Percentiles rank a stretch among this genome's conserved stretches.
These are phyloP conservation scores for Trichoderma guizhouense DNA, from an alignment of 2,329 filamentous ascomycete species.

Conservation along the genomic window DNA sequence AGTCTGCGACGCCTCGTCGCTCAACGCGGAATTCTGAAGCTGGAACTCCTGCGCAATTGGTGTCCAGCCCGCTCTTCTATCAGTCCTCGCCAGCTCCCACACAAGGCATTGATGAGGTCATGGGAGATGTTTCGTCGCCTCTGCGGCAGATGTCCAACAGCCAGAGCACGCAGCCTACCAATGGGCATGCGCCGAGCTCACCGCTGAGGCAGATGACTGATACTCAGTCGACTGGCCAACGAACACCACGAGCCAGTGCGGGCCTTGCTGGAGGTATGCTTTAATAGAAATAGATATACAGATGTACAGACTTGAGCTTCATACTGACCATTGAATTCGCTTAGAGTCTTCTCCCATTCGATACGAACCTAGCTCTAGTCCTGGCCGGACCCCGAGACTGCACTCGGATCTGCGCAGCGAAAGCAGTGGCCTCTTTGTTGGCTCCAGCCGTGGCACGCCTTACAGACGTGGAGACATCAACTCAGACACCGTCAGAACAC, in stretches of 20 bases:
- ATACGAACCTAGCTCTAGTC: constrained; percentile 88
- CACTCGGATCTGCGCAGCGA: constrained; percentile 75
- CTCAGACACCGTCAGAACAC: constrained; percentile 66
- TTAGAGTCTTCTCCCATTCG: constrained; percentile 88
- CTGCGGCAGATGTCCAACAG: constrained; percentile 55
- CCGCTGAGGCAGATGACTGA: constrained; percentile 58
- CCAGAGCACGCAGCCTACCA: constrained; percentile 44
- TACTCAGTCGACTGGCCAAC: constrained; percentile 55
- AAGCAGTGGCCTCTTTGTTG: constrained; percentile 82
- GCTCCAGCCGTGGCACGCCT: constrained; percentile 55
- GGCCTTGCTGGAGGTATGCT: constrained; percentile 61
- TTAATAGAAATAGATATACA: background rate
- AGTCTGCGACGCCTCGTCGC: constrained; percentile 44
- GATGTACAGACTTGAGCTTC: background rate
- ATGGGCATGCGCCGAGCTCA: constrained; percentile 50
- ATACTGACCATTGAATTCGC: background rate
- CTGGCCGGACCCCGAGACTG: constrained; percentile 59
- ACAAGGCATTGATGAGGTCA: constrained; percentile 29
- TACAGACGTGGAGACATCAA: constrained; percentile 78
- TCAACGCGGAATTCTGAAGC: constrained; percentile 39
- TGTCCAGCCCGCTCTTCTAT: constrained; percentile 81
- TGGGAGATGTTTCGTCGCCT: constrained; percentile 49
- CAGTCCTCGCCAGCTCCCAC: constrained; percentile 46
- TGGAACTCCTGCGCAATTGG: constrained; percentile 51
- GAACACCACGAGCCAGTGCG: constrained; percentile 67